Evolutionary conservation across 192 early-diverging fungal species (phyloP), one percentile per base, ranked within the genome.

Genomic region (Backusella liffmaniae): DNA sequence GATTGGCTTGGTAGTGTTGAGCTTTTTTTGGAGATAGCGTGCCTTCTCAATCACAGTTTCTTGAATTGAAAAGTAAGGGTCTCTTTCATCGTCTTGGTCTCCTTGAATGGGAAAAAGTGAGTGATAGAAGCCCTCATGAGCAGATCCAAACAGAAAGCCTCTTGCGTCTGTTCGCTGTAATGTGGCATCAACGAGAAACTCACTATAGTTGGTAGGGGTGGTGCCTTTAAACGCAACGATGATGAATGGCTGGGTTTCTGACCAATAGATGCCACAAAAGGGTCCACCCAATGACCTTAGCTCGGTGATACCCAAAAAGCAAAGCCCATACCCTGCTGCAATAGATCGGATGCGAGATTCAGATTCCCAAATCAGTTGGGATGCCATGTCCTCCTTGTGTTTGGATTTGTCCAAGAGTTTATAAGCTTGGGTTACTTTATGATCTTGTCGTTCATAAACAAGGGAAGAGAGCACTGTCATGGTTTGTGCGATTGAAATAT

Each of bases 111-210:
- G 87, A 67, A 87, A 89, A 2, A 89, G 53, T 1, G 81, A 80
- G 13, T 82, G 79, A 30, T 89, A 89, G 66, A 89, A 89, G 37
- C 88, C 86, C 49, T 86, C 78, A 62, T 89, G 88, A 5, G 82
- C 83, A 30, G 82, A 79, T n/a, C 88, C 88, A 73, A 83, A 89
- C 4, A 89, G 44, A 72, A 74, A 87, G n/a, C 81, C 59, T 21
- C 79, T 76, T 5, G 86, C 88, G 62, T 89, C 79, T 13, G 79
- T 77, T 18, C 86, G 83, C 70, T 89, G 88, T 15, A 89, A 66
- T 1, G 77, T 79, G 10, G 74, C 75, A 73, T 89, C 86, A 3
- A 85, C 35, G 10, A 89, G 39, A 23, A 85, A 86, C 26, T 89
- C 86, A 26, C 80, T 84, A 70, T 86, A 87, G 21, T 82, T 83